Conservation (phyloP, 2,329 filamentous ascomycete species). For the Cladophialophora carrionii region DNA sequence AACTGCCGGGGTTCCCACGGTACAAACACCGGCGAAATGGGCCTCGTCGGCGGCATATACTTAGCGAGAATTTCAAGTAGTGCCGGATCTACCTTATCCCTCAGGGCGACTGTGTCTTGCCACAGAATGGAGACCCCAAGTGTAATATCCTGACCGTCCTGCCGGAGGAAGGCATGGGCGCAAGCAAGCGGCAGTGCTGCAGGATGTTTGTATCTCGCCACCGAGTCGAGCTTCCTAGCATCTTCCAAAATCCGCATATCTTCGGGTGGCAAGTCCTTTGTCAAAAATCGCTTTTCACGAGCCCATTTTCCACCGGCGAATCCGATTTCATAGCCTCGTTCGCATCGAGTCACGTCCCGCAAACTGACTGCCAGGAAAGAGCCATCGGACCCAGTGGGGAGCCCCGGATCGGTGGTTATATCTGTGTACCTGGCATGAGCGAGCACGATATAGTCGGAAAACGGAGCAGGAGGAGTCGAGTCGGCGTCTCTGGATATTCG, state of each 20-base stretch:
- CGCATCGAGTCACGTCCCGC: background rate
- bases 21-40: constrained; percentile 14
- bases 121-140: constrained; percentile 26
- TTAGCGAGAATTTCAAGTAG: constrained; percentile 26
- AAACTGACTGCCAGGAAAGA: constrained; percentile 16
- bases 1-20: constrained; percentile 46
- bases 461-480: constrained; percentile 18
- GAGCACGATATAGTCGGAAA: constrained; percentile 24
- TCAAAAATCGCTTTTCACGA: constrained; percentile 8
- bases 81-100: constrained; percentile 28
- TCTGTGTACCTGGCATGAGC: constrained; percentile 15
- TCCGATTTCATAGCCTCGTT: constrained; percentile 6
- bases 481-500: constrained; percentile 10
- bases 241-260: constrained; percentile 18
- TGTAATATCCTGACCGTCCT: background rate
- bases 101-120: constrained; percentile 21
- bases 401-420: constrained; percentile 1
- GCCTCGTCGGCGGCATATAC: constrained; percentile 11
- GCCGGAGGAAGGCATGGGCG: constrained; percentile 17
- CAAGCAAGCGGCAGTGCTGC: constrained; percentile 26
- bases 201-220: constrained; percentile 23
- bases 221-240: constrained; percentile 22
- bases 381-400: background rate
- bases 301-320: constrained; percentile 20
- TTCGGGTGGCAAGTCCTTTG: background rate